Evolutionary conservation across 495 filamentous ascomycete species (phyloP).

Genomic region (Hyphodiscus hymeniophilus): DNA sequence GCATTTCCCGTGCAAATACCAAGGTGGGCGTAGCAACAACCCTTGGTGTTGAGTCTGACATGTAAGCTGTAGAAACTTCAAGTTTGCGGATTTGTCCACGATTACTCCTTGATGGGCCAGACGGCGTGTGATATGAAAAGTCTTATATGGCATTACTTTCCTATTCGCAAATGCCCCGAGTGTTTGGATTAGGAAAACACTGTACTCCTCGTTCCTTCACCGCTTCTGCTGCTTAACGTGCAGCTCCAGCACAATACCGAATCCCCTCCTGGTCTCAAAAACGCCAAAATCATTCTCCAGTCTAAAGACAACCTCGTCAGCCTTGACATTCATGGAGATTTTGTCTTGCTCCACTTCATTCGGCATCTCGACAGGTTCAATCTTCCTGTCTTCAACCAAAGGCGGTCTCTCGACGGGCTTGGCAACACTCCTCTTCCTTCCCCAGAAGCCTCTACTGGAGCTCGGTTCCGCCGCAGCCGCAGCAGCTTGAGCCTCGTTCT

Average conservation of each 20-base stretch:
- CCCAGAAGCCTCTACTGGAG: conserved; percentile 5
- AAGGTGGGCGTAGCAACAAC: no score
- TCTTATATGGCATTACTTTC: no score
- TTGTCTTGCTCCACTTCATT: conserved; percentile 18
- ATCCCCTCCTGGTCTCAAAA: conserved; percentile 41
- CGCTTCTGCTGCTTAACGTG: not conserved
- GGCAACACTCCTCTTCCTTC: conserved; percentile 16
- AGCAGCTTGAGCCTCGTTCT: conserved; percentile 5
- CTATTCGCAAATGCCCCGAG: no score
- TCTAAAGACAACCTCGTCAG: conserved; percentile 44
- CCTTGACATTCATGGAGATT: conserved; percentile 30
- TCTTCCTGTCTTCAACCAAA: not conserved
- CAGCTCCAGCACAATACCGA: conserved; percentile 37
- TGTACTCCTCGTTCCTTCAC: not conserved
- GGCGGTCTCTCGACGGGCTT: conserved; percentile 4
- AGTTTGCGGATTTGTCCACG: no score
- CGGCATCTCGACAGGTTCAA: conserved; percentile 1
- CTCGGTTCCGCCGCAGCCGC: conserved; percentile 5
- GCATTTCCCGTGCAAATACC: no score
- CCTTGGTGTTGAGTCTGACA: no score
- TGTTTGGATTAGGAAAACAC: no score
- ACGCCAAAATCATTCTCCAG: conserved; percentile 45
- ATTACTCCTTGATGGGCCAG: no score
- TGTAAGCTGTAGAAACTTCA: no score
- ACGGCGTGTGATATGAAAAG: no score